These are phyloP conservation scores for Sequoiadendron giganteum DNA, from an alignment of 75 land plant genomes.

Conservation along the genomic window DNA sequence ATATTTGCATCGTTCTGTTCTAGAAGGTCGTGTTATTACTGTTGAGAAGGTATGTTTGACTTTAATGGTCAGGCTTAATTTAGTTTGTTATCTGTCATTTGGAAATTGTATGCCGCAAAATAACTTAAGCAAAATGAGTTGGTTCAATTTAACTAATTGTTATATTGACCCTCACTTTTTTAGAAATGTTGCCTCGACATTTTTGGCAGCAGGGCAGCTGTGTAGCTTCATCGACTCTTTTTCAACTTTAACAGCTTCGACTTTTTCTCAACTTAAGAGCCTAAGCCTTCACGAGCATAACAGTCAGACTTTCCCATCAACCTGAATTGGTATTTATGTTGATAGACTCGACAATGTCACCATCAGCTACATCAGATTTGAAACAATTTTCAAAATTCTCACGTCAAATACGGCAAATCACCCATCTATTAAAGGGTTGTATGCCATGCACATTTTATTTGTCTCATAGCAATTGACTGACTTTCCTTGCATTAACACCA, in stretches of 20 bases:
- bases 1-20: conserved; percentile 76
- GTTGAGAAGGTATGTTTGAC: conserved; percentile 75
- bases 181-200: conserved; percentile 40
- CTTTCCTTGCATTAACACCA: not conserved
- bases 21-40: conserved; percentile 86
- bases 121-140: not conserved
- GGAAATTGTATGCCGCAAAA: not conserved
- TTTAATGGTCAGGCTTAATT: not conserved
- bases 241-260: conserved; percentile 14
- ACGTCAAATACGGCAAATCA: conserved; percentile 24
- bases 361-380: conserved; percentile 35
- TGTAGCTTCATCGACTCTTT: conserved; percentile 49
- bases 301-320: conserved; percentile 25
- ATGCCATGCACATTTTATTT: conserved; percentile 28
- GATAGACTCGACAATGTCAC: conserved; percentile 15
- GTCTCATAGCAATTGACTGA: conserved; percentile 20
- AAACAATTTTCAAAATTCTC: conserved; percentile 33
- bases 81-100: conserved; percentile 1
- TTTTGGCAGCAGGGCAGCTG: conserved; percentile 51
- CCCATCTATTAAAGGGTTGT: conserved; percentile 35
- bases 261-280: conserved; percentile 14
- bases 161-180: conserved; percentile 10
- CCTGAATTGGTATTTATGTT: conserved; percentile 15
- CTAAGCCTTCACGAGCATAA: conserved; percentile 39
- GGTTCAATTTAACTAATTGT: not conserved